These are phyloP conservation scores for Xylaria telfairii DNA, from an alignment of 495 filamentous ascomycete species.

Conservation along the genomic window DNA sequence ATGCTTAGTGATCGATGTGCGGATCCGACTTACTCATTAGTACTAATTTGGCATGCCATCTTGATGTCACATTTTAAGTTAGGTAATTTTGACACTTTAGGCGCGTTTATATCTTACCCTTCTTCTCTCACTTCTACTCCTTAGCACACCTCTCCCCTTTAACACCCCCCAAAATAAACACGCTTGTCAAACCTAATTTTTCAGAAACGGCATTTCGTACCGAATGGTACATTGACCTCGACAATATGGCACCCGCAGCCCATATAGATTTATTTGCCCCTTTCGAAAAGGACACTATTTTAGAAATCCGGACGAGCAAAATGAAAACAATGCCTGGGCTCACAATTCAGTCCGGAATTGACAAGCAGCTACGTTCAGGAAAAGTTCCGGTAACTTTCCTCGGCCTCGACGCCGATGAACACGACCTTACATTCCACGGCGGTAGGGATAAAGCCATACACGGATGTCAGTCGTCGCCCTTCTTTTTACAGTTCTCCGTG, in stretches of 20 bases:
- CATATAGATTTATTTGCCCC: slow-evolving; percentile 48
- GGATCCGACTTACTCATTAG: slow-evolving; percentile 9
- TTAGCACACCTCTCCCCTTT: not conserved
- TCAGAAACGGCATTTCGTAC: not conserved
- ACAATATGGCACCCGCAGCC: slow-evolving; percentile 31
- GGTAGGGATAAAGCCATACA: slow-evolving; percentile 63
- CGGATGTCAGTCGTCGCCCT: slow-evolving; percentile 49
- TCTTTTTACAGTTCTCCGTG: not conserved
- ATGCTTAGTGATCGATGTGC: slow-evolving; percentile 4
- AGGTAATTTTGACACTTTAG: not conserved
- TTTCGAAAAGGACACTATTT: slow-evolving; percentile 50
- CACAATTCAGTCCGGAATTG: slow-evolving; percentile 56
- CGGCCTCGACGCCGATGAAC: slow-evolving; percentile 61
- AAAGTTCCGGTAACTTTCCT: slow-evolving; percentile 49
- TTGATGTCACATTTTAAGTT: not conserved
- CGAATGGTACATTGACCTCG: not conserved
- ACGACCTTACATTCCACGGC: slow-evolving; percentile 61
- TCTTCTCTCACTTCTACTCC: not conserved
- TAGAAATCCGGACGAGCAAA: slow-evolving; percentile 59
- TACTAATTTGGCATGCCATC: slow-evolving; percentile 2
- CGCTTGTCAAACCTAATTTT: not conserved
- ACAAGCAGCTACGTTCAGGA: slow-evolving; percentile 50
- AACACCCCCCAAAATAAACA: not conserved
- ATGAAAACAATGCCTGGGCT: slow-evolving; percentile 56
- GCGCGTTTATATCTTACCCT: not conserved